Evolutionary conservation across 495 filamentous ascomycete genomes (phyloP).

Genomic region (Podospora australis): DNA sequence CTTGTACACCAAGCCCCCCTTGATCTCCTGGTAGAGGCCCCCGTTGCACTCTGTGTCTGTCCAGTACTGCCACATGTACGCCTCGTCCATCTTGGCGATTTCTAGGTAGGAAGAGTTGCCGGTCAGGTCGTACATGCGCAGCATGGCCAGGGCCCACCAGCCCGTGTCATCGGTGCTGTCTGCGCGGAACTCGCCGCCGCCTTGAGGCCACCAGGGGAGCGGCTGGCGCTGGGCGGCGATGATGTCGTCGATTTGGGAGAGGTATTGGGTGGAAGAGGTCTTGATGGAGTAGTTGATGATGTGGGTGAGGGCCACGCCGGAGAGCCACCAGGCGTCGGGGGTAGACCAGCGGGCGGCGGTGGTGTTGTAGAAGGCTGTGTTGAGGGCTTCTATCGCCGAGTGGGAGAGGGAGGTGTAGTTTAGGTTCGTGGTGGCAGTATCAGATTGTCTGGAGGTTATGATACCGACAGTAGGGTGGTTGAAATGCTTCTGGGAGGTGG

Average conservation of each 20-base stretch:
- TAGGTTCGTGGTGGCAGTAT: conserved; percentile 4
- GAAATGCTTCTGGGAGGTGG: too few species aligned
- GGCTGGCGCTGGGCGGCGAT: conserved; percentile 30
- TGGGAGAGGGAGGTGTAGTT: conserved; percentile 12
- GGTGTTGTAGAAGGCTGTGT: conserved; percentile 27
- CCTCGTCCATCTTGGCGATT: conserved; percentile 50
- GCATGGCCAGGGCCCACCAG: conserved; percentile 64
- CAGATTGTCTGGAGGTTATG: not conserved
- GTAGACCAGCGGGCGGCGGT: conserved; percentile 32
- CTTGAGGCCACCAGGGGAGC: conserved; percentile 32
- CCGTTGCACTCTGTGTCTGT: conserved; percentile 52
- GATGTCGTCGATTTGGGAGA: conserved; percentile 25
- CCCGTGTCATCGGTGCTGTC: conserved; percentile 60
- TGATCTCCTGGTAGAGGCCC: conserved; percentile 53
- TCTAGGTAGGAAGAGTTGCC: conserved; percentile 45
- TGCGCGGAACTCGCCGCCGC: conserved; percentile 42
- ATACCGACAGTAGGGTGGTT: too few species aligned
- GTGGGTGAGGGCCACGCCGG: conserved; percentile 33
- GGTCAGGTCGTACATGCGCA: conserved; percentile 57
- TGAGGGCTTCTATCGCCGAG: conserved; percentile 35
- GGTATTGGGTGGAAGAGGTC: conserved; percentile 25
- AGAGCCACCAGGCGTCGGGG: conserved; percentile 35
- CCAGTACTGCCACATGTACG: conserved; percentile 52
- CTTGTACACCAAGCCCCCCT: conserved; percentile 44
- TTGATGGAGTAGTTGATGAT: conserved; percentile 35